A percentile compares a stretch with the other conserved stretches of the same genome.
Conservation (phyloP, 202 grass and related monocot species). For the Schoenoplectus triqueter region DNA sequence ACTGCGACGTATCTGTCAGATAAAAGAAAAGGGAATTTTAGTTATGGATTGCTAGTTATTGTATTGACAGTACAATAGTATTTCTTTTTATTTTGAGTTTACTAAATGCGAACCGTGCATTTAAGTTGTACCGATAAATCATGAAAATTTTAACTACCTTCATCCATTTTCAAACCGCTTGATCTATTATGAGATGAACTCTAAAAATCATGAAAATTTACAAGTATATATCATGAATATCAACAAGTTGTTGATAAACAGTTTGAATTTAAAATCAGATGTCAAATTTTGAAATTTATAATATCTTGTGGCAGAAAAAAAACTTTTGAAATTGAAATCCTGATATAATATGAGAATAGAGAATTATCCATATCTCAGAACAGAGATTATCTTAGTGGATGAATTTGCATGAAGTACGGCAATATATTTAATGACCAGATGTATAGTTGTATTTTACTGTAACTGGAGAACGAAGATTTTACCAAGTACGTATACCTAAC, state of each 20-base stretch:
- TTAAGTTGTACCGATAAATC: neutral
- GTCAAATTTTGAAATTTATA: no score
- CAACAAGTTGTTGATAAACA: no score
- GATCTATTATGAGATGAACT: no score
- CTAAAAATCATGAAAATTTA: no score
- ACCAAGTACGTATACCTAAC: neutral
- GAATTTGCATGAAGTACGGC: neutral
- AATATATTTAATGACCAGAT: neutral
- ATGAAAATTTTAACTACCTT: no score
- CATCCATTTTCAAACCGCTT: no score
- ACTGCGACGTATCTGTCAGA: constrained; percentile 70
- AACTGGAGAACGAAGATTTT: neutral
- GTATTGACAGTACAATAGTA: neutral
- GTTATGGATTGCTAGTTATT: neutral
- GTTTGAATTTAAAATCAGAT: no score
- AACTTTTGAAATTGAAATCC: no score
- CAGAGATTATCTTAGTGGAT: no score
- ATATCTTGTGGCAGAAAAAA: no score
- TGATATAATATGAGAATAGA: constrained; percentile 12
- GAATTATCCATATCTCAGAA: neutral
- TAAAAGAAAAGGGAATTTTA: constrained; percentile 7
- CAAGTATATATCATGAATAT: no score
- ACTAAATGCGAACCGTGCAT: neutral
- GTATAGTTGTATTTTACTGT: neutral
- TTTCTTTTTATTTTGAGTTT: neutral